phyloP scores from a whole-genome alignment of 2,329 filamentous ascomycete species.

The Dendrostoma leiphaemia region DNA sequence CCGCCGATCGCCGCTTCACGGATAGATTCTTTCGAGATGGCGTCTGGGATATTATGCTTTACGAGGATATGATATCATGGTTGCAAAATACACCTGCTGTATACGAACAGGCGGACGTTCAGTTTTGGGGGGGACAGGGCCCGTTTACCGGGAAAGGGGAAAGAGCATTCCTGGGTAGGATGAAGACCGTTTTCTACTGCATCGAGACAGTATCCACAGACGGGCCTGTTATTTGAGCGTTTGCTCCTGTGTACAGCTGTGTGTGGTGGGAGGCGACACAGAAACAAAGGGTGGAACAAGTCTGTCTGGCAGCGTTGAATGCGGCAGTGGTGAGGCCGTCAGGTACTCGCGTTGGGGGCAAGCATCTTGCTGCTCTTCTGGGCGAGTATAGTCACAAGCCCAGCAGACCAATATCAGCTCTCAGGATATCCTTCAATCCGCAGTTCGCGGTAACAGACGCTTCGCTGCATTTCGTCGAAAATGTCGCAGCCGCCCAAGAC shows the following conservation, averaged over 20 bases:
- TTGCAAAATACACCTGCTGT: not conserved
- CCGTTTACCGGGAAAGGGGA: not conserved
- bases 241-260: not conserved
- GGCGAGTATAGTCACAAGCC: not conserved
- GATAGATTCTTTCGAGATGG: constrained; percentile 16
- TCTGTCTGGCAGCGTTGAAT: too few species aligned
- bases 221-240: not conserved
- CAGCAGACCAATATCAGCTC: not conserved
- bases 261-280: not conserved
- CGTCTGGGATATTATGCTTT: not conserved
- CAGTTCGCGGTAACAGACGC: too few species aligned
- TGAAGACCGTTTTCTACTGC: too few species aligned
- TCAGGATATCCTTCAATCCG: too few species aligned
- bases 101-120: not conserved
- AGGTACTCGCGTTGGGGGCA: too few species aligned
- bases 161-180: not conserved
- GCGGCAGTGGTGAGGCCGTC: not conserved
- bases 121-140: not conserved
- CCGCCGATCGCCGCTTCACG: constrained; percentile 10
- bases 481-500: too few species aligned
- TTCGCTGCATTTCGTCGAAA: too few species aligned
- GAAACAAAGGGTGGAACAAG: not conserved
- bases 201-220: too few species aligned
- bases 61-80: not conserved
- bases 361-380: too few species aligned